Conservation (phyloP, 2,329 filamentous ascomycete genomes). For the Nemania sp. region DNA sequence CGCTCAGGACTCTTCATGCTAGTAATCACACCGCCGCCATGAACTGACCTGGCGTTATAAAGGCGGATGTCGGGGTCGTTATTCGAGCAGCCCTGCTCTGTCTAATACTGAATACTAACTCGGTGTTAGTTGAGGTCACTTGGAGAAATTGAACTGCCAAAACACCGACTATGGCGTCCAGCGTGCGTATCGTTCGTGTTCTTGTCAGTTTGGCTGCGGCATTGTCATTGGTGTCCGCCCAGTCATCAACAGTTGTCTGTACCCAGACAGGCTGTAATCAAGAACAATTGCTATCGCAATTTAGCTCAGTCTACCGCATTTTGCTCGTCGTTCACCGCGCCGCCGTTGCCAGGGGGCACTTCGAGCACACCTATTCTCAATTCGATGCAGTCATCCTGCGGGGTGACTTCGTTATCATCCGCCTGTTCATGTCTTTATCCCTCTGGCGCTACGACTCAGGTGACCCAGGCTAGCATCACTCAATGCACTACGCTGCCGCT, state of each 20-base stretch:
- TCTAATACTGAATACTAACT: neutral
- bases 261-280: conserved; percentile 18
- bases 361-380: conserved; percentile 12
- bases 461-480: conserved; percentile 17
- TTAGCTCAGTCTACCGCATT: conserved; percentile 18
- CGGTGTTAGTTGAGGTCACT: neutral
- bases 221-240: conserved; percentile 1
- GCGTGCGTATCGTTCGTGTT: neutral
- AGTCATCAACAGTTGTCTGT: conserved; percentile 17
- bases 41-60: neutral
- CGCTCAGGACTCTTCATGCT: too few species aligned
- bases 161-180: neutral
- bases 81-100: neutral
- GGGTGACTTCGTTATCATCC: conserved; percentile 11
- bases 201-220: conserved; percentile 4
- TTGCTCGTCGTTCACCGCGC: conserved; percentile 15
- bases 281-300: conserved; percentile 20
- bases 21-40: neutral
- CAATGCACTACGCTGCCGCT: conserved; percentile 17
- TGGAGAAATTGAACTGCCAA: neutral
- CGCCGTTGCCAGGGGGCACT: conserved; percentile 10
- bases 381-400: conserved; percentile 12
- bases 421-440: conserved; percentile 22
- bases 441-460: conserved; percentile 13
- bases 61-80: neutral